Conservation (phyloP, 441 rosid species). For the Aquilaria agallochum region DNA sequence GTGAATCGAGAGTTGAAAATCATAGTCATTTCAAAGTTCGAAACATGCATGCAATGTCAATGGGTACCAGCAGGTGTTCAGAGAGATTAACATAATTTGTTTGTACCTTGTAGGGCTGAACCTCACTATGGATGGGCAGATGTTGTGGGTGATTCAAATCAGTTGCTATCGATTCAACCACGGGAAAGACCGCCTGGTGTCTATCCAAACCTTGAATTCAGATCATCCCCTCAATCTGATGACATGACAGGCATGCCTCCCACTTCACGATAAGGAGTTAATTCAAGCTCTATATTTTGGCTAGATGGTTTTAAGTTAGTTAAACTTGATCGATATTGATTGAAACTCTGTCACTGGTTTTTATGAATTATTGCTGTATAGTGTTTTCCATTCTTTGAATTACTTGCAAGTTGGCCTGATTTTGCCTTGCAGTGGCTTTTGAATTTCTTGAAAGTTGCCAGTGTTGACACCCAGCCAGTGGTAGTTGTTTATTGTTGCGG, state of each 20-base stretch:
- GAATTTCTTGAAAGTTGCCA: too few relatives aligned
- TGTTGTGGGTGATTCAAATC: conserved; percentile 87
- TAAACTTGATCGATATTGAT: conserved; percentile 12
- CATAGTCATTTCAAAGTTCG: too few relatives aligned
- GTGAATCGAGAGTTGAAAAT: too few relatives aligned
- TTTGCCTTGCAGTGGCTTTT: too few relatives aligned
- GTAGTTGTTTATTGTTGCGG: too few relatives aligned
- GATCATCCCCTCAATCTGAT: conserved; percentile 44
- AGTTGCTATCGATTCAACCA: conserved; percentile 75
- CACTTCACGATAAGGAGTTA: conserved; percentile 12
- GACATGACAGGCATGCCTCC: conserved; percentile 33
- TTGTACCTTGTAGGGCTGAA: conserved; percentile 54
- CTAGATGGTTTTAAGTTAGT: conserved; percentile 15
- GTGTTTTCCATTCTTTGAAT: conserved; percentile 48
- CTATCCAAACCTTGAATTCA: conserved; percentile 65
- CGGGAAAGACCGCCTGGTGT: conserved; percentile 83
- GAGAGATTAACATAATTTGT: too few relatives aligned
- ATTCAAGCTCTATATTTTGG: conserved; percentile 9
- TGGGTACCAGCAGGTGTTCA: too few relatives aligned
- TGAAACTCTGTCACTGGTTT: conserved; percentile 1
- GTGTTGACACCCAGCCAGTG: too few relatives aligned
- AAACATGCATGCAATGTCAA: too few relatives aligned
- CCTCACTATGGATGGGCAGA: conserved; percentile 98
- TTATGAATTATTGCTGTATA: too few relatives aligned
- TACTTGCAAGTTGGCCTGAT: too few relatives aligned